Conservation (phyloP, 441 rosid genomes). For the Erodium moschatum region DNA sequence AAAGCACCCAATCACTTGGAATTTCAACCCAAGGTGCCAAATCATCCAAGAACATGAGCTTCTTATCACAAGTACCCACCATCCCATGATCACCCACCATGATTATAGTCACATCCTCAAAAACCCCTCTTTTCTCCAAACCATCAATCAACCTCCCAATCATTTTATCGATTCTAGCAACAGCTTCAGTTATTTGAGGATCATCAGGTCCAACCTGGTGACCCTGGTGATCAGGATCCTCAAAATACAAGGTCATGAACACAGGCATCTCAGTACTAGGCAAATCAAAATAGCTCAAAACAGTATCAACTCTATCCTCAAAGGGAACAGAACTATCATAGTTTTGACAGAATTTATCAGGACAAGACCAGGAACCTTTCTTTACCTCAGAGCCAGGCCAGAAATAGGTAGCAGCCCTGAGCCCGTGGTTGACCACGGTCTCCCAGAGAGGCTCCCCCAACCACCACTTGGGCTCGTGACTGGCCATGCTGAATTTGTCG, state of each 20-base stretch:
- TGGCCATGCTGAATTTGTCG: slow-evolving; percentile 48
- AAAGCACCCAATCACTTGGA: slow-evolving; percentile 58
- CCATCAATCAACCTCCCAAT: slow-evolving; percentile 77
- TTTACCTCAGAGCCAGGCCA: slow-evolving; percentile 98
- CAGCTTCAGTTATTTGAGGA: slow-evolving; percentile 72
- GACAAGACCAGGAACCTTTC: slow-evolving; percentile 81
- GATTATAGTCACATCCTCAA: slow-evolving; percentile 71
- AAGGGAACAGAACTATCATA: slow-evolving; percentile 74
- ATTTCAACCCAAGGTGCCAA: slow-evolving; percentile 60
- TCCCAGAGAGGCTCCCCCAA: slow-evolving; percentile 94
- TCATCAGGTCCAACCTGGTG: slow-evolving; percentile 90
- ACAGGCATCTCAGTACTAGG: slow-evolving; percentile 57
- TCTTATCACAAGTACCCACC: slow-evolving; percentile 90
- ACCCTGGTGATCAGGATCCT: slow-evolving; percentile 96
- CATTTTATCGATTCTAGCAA: slow-evolving; percentile 54
- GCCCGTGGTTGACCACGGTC: slow-evolving; percentile 69
- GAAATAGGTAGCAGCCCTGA: slow-evolving; percentile 68
- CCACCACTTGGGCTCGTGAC: slow-evolving; percentile 93
- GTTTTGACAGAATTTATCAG: slow-evolving; percentile 39
- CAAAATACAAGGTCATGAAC: slow-evolving; percentile 78
- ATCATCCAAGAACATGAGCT: slow-evolving; percentile 60
- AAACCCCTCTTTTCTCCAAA: slow-evolving; percentile 64
- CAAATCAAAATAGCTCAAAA: slow-evolving; percentile 71
- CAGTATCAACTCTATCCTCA: slow-evolving; percentile 74
- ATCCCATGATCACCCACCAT: slow-evolving; percentile 96